phyloP scores from a whole-genome alignment of 257 asterid species.

The Solanum chiquidenum region DNA sequence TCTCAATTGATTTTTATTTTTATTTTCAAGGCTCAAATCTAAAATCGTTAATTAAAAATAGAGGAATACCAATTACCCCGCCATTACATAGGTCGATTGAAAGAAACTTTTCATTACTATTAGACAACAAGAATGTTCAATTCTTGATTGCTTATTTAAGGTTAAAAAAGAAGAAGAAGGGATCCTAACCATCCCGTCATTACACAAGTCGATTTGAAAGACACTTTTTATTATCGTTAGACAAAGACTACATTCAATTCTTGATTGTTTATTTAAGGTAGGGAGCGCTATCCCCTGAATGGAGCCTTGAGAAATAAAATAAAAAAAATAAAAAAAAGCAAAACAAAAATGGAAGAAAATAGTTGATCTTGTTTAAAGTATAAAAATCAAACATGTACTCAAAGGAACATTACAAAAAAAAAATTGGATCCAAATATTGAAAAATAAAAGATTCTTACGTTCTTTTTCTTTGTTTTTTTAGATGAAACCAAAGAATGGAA shows the following conservation, averaged over 20 bases:
- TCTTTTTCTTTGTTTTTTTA: not conserved
- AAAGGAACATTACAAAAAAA: not conserved
- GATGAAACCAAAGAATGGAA: not conserved
- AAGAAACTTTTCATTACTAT: not conserved
- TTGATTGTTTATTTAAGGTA: not conserved
- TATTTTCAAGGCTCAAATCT: too few species aligned
- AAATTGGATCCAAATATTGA: not conserved
- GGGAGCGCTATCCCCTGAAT: fast-evolving
- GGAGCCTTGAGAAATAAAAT: too few species aligned
- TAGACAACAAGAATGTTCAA: not conserved
- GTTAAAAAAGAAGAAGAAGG: too few species aligned
- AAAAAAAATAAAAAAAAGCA: not conserved
- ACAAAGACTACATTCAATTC: too few species aligned
- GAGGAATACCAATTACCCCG: fast-evolving
- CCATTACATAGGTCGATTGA: not conserved
- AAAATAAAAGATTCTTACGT: not conserved
- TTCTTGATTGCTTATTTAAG: not conserved
- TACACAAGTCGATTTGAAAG: not conserved
- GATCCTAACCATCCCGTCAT: not conserved
- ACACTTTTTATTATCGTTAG: not conserved
- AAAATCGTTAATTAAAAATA: too few species aligned
- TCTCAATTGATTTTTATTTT: too few species aligned
- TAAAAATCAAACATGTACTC: not conserved
- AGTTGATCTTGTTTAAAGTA: not conserved
- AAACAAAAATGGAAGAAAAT: not conserved